Conservation (phyloP, 495 filamentous ascomycete species). For the Trichoderma reesei region DNA sequence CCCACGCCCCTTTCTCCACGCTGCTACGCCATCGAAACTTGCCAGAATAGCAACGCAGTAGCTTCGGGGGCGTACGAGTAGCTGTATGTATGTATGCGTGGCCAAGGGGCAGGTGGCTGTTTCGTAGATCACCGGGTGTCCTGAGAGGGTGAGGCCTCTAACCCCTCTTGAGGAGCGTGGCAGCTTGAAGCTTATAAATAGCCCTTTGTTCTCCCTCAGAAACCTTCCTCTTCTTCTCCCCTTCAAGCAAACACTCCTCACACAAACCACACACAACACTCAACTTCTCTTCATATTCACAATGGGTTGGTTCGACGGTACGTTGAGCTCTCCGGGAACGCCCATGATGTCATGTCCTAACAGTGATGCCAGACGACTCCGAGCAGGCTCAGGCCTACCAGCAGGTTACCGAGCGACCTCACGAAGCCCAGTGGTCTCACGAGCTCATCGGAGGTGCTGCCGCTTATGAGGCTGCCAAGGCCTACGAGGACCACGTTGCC, state of each 20-base stretch:
- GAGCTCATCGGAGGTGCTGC: constrained; percentile 68
- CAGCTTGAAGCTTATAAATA: constrained; percentile 6
- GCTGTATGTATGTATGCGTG: neutral
- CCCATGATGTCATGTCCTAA: neutral
- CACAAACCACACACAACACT: neutral
- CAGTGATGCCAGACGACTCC: neutral
- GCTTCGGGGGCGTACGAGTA: neutral
- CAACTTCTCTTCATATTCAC: constrained; percentile 3
- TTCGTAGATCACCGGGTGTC: neutral
- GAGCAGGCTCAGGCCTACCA: constrained; percentile 4
- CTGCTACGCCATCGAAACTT: constrained; percentile 8
- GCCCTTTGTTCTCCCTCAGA: neutral
- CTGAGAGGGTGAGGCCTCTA: neutral
- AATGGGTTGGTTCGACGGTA: constrained; percentile 9
- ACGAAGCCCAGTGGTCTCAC: constrained; percentile 59
- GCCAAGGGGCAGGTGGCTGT: neutral
- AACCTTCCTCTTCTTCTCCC: neutral
- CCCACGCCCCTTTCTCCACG: neutral
- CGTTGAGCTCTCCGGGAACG: neutral
- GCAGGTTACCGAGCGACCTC: constrained; percentile 12
- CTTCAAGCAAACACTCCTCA: neutral
- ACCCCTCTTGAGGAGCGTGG: neutral
- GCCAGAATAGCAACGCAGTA: constrained; percentile 7
- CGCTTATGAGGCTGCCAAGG: constrained; percentile 65
- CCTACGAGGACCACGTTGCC: constrained; percentile 39